Percentiles rank a stretch among this genome's conserved stretches.
These are phyloP conservation scores for Aspergillus calidoustus DNA, from an alignment of 2,329 filamentous ascomycete genomes.

Conservation along the genomic window DNA sequence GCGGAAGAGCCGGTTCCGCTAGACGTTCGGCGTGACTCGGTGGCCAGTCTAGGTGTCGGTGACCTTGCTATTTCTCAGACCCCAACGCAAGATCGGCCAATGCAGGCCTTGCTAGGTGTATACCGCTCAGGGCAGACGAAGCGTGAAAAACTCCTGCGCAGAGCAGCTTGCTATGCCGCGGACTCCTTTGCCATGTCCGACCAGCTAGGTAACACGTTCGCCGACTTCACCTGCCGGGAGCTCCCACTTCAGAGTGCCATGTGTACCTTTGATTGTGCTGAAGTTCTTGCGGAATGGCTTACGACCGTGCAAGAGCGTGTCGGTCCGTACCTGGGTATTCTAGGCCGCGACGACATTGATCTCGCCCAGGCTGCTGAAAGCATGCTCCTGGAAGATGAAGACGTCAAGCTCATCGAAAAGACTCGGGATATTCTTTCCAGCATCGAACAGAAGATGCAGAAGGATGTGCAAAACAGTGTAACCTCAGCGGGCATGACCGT, in stretches of 20 bases:
- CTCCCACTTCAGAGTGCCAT: conserved; percentile 88
- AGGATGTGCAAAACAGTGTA: conserved; percentile 59
- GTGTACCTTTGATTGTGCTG: conserved; percentile 91
- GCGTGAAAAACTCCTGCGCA: conserved; percentile 84
- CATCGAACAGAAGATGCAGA: conserved; percentile 78
- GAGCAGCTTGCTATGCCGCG: conserved; percentile 93
- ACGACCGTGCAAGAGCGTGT: conserved; percentile 91
- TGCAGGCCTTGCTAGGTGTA: conserved; percentile 34
- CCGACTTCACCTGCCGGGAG: conserved; percentile 81
- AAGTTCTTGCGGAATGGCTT: conserved; percentile 93
- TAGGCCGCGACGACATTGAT: conserved; percentile 82
- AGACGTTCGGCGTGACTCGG: conserved; percentile 37
- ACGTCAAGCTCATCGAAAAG: conserved; percentile 81
- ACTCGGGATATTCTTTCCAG: conserved; percentile 77
- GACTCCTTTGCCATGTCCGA: conserved; percentile 89
- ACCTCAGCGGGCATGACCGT: conserved; percentile 56
- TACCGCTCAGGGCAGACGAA: conserved; percentile 57
- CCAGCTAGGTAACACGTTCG: conserved; percentile 81
- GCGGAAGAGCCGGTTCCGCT: conserved; percentile 24
- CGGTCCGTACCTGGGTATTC: conserved; percentile 83
- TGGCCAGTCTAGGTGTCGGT: conserved; percentile 41
- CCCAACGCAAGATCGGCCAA: conserved; percentile 39
- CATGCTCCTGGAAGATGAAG: conserved; percentile 90
- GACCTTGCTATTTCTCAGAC: conserved; percentile 44
- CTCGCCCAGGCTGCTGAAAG: conserved; percentile 79